phyloP scores from a whole-genome alignment of 805 yeast genomes.

The Barnettozyma sucrosica region DNA sequence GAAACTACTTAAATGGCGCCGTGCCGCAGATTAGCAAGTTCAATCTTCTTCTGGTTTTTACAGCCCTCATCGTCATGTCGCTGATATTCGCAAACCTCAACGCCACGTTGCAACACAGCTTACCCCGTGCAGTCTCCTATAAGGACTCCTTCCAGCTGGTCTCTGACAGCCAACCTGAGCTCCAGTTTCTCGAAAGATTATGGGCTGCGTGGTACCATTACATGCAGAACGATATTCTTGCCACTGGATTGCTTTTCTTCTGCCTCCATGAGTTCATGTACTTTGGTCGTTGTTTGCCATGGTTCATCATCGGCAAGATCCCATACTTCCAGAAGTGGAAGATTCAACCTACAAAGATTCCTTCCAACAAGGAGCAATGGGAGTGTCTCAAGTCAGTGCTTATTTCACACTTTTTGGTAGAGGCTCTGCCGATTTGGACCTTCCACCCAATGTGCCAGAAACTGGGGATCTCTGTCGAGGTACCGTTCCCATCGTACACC shows the following conservation, averaged over 20 bases:
- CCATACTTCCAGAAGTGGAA: conserved; percentile 84
- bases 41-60: too few relatives aligned
- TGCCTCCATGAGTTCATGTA: conserved; percentile 81
- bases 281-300: conserved; percentile 88
- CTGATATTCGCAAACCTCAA: conserved; percentile 14
- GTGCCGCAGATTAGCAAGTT: neutral
- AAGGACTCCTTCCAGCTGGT: conserved; percentile 13
- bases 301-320: conserved; percentile 81
- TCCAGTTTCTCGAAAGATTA: conserved; percentile 46
- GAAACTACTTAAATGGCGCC: neutral
- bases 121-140: conserved; percentile 15
- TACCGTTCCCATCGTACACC: conserved; percentile 74
- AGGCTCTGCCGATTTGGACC: conserved; percentile 94
- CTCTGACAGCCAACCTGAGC: conserved; percentile 6
- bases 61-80: conserved; percentile 11
- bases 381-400: conserved; percentile 84
- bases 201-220: conserved; percentile 91
- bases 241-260: conserved; percentile 86
- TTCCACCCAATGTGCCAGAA: conserved; percentile 88
- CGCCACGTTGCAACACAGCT: conserved; percentile 11
- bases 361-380: conserved; percentile 82
- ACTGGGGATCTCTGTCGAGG: conserved; percentile 70
- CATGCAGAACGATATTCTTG: conserved; percentile 81
- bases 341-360: conserved; percentile 82
- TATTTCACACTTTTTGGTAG: conserved; percentile 83